Evolutionary conservation across 768 basidiomycete species (phyloP).

Genomic region (Lactarius akahatsu): DNA sequence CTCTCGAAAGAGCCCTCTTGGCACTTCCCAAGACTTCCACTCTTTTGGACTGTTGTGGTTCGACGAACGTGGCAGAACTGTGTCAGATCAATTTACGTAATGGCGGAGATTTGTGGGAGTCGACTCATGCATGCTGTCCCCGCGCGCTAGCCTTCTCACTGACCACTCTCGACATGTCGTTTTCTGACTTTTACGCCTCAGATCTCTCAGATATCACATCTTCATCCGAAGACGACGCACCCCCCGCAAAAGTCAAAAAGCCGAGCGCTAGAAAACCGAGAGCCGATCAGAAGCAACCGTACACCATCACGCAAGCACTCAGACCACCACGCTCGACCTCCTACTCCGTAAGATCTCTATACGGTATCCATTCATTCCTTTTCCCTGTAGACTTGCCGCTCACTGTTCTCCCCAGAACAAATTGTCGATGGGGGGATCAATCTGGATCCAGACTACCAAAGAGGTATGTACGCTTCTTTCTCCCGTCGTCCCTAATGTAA

Average conservation of each 20-base stretch:
- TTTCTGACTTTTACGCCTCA: slow-evolving; percentile 32
- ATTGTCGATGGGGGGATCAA: slow-evolving; percentile 62
- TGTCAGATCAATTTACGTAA: background rate
- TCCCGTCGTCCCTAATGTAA: background rate
- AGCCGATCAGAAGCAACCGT: slow-evolving; percentile 1
- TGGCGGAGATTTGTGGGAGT: background rate
- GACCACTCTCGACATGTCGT: slow-evolving; percentile 23
- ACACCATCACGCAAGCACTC: slow-evolving; percentile 28
- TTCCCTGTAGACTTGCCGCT: background rate
- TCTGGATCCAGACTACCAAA: slow-evolving; percentile 76
- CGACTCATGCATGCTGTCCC: background rate
- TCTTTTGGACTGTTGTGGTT: background rate
- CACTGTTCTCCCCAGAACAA: slow-evolving; percentile 48
- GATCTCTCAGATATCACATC: slow-evolving; percentile 34
- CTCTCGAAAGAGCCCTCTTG: background rate
- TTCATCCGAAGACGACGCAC: slow-evolving; percentile 33
- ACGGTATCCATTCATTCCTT: slow-evolving; percentile 30
- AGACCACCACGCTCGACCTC: slow-evolving; percentile 32
- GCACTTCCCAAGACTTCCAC: background rate
- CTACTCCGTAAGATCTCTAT: slow-evolving; percentile 38
- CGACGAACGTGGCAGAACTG: too few species aligned
- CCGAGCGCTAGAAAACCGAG: slow-evolving; percentile 10
- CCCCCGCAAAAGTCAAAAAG: slow-evolving; percentile 16
- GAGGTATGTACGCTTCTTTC: slow-evolving; percentile 52
- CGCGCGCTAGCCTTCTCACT: background rate